Conservation (phyloP, 2,329 filamentous ascomycete genomes). For the Lachnellula suecica region DNA sequence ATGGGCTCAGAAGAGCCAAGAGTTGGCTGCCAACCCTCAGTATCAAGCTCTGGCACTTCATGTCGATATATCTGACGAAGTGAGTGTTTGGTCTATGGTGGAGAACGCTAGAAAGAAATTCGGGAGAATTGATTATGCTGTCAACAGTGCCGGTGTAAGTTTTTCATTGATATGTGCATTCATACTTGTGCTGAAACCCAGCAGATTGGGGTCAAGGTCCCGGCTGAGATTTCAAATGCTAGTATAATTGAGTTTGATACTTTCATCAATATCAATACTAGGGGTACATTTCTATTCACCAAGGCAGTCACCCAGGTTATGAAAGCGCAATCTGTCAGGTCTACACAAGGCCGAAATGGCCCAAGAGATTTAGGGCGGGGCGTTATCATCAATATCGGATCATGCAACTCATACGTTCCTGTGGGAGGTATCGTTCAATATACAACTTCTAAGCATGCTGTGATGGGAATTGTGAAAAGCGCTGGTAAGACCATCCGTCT, state of each 20-base stretch:
- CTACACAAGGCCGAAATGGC: background rate
- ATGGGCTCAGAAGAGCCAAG: background rate
- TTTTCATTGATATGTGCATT: background rate
- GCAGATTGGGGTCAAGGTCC: conserved; percentile 6
- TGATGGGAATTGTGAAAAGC: conserved; percentile 10
- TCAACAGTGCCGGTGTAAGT: conserved; percentile 14
- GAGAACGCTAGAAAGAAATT: background rate
- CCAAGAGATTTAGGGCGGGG: conserved; percentile 1
- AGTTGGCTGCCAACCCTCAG: background rate
- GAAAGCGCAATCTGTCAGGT: background rate
- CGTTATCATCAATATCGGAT: conserved; percentile 12
- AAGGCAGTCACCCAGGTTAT: conserved; percentile 2
- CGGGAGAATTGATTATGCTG: conserved; percentile 14
- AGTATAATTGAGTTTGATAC: conserved; percentile 7
- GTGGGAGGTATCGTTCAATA: conserved; percentile 8
- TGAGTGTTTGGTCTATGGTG: background rate
- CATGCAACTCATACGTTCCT: conserved; percentile 5
- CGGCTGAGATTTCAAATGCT: conserved; percentile 1
- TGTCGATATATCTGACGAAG: background rate
- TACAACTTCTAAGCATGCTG: conserved; percentile 14
- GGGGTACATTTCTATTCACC: conserved; percentile 7
- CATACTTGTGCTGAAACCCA: background rate
- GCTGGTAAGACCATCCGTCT: background rate
- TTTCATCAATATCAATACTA: conserved; percentile 6
- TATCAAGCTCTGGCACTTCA: conserved; percentile 4